A percentile compares a stretch with the other conserved stretches of the same genome.
phyloP scores from a whole-genome alignment of 331 rosid species.

The Saraca asoca region DNA sequence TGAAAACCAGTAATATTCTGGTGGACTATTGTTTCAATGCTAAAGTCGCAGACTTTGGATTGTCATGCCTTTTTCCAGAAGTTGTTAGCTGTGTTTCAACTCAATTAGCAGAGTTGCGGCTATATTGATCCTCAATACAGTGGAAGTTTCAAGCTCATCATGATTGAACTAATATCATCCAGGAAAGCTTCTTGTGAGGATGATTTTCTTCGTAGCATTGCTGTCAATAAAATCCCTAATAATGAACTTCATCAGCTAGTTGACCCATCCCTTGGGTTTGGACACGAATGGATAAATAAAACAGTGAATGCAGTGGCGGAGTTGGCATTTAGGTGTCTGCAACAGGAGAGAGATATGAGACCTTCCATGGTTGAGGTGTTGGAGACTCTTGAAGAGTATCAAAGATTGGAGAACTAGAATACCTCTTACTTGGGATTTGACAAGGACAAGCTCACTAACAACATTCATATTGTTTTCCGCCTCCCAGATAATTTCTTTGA shows the following conservation, averaged over 20 bases:
- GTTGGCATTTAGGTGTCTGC: conserved; percentile 66
- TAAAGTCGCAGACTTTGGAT: conserved; percentile 73
- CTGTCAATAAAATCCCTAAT: conserved; percentile 48
- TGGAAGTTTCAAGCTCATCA: conserved; percentile 71
- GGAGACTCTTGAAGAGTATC: conserved; percentile 40
- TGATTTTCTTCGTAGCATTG: conserved; percentile 54
- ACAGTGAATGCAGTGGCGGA: conserved; percentile 60
- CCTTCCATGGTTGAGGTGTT: conserved; percentile 59
- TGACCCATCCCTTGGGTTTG: conserved; percentile 57
- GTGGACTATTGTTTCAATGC: conserved; percentile 53
- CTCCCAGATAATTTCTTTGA: conserved; percentile 29
- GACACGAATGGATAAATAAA: conserved; percentile 37
- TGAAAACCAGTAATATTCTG: conserved; percentile 63
- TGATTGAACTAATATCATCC: conserved; percentile 72
- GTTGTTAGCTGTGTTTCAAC: conserved; percentile 62
- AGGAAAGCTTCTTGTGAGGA: conserved; percentile 57
- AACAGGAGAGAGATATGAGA: conserved; percentile 53
- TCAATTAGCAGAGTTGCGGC: conserved; percentile 75
- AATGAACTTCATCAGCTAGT: conserved; percentile 50
- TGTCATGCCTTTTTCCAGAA: conserved; percentile 61
- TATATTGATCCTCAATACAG: conserved; percentile 71
- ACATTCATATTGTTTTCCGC: conserved; percentile 25
- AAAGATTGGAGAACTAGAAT: conserved; percentile 3
- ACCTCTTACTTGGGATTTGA: conserved; percentile 18
- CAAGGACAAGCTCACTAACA: conserved; percentile 2